phyloP scores from a whole-genome alignment of 768 basidiomycete species.

The Tulasnella calospora region DNA sequence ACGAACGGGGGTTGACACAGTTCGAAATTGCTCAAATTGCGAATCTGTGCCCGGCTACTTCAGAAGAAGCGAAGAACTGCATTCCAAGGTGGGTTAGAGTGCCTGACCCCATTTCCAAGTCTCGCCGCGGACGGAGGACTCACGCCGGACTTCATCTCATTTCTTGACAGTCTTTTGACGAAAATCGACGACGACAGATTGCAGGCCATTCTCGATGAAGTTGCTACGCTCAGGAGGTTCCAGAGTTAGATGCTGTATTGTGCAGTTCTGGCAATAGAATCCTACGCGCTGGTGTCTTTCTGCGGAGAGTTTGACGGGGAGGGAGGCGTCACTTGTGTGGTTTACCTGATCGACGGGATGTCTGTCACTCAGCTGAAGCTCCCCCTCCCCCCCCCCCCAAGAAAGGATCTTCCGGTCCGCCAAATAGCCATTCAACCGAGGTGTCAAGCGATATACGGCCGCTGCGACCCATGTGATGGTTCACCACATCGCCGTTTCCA shows the following conservation, averaged over 20 bases:
- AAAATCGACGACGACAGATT: conserved; percentile 85
- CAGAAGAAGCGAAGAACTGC: conserved; percentile 88
- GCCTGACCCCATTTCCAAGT: conserved; percentile 8
- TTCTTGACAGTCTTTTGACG: conserved; percentile 52
- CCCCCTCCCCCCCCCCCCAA: background rate
- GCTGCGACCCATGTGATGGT: background rate
- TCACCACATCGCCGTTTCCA: background rate
- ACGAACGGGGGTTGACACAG: conserved; percentile 51
- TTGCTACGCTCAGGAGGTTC: conserved; percentile 86
- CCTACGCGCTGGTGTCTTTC: background rate
- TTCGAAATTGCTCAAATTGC: conserved; percentile 93
- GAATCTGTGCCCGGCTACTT: conserved; percentile 79
- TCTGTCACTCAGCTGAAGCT: background rate
- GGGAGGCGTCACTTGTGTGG: background rate
- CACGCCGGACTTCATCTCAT: background rate
- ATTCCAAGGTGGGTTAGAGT: conserved; percentile 58
- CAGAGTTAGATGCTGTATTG: conserved; percentile 39
- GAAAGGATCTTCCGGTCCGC: background rate
- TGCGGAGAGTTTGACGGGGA: background rate
- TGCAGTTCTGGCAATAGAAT: background rate
- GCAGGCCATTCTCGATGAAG: conserved; percentile 76
- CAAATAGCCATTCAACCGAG: background rate
- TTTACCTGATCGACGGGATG: background rate
- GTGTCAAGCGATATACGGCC: background rate
- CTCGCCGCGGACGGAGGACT: background rate